These are phyloP conservation scores for Leccinellum albellum DNA, from an alignment of 768 basidiomycete genomes.

Conservation along the genomic window DNA sequence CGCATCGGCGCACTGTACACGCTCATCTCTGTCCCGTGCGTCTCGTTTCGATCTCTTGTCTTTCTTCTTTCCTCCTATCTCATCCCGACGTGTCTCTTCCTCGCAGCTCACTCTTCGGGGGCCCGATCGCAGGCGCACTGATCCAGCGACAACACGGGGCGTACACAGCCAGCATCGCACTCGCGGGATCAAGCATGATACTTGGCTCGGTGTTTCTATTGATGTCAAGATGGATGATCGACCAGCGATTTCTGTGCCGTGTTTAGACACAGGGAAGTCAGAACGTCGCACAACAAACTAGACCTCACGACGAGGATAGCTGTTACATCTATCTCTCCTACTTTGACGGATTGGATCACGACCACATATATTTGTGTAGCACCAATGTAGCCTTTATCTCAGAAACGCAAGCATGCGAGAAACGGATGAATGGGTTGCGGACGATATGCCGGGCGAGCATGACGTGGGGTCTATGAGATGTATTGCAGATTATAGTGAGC, in stretches of 20 bases:
- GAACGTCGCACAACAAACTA: neutral
- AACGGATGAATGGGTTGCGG: conserved; percentile 2
- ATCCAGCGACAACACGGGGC: conserved; percentile 45
- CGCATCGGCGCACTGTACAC: conserved; percentile 64
- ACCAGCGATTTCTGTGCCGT: conserved; percentile 40
- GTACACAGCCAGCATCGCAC: conserved; percentile 49
- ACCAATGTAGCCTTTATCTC: conserved; percentile 28
- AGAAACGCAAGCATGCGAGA: conserved; percentile 9
- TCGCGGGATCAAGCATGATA: conserved; percentile 57
- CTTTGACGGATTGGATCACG: conserved; percentile 16
- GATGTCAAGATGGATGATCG: conserved; percentile 44
- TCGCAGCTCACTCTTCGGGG: conserved; percentile 57
- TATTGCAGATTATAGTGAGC: conserved; percentile 27
- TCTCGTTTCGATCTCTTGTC: conserved; percentile 18
- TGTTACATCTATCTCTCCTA: neutral
- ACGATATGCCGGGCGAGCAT: neutral
- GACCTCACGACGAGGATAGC: neutral
- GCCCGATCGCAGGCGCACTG: conserved; percentile 60
- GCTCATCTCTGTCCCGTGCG: conserved; percentile 67
- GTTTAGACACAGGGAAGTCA: conserved; percentile 33
- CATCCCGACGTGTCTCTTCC: neutral
- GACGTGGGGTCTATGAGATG: conserved; percentile 20
- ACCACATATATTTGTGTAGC: conserved; percentile 19
- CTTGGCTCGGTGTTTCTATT: conserved; percentile 57
- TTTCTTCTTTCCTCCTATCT: neutral